These are phyloP conservation scores for Pseudopyricularia javanii DNA, from an alignment of 2,329 filamentous ascomycete species.

Conservation along the genomic window DNA sequence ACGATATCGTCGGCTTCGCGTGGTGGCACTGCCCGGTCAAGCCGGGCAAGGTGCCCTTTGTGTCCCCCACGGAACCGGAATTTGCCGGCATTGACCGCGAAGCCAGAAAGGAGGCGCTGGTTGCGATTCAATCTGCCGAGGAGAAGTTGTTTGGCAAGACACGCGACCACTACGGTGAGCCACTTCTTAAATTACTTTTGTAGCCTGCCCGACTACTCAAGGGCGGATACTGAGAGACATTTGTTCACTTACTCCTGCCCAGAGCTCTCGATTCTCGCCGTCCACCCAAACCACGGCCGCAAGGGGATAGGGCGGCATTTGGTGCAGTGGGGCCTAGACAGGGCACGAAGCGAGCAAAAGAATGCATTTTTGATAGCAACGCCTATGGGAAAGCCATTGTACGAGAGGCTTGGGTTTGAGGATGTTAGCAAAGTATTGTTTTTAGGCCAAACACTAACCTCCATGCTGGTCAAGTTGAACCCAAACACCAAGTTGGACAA, in stretches of 20 bases:
- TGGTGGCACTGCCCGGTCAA: slow-evolving; percentile 9
- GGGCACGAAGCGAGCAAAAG: slow-evolving; percentile 6
- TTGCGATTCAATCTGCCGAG: slow-evolving; percentile 3
- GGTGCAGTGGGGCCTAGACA: slow-evolving; percentile 10
- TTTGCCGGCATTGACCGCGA: slow-evolving; percentile 6
- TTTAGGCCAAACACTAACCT: not conserved
- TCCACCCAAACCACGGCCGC: slow-evolving; percentile 13
- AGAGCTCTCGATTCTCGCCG: slow-evolving; percentile 12
- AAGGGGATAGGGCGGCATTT: slow-evolving; percentile 14
- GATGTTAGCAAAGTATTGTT: slow-evolving; percentile 2
- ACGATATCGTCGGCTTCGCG: slow-evolving; percentile 8
- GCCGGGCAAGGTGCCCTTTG: not conserved
- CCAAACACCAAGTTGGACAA: no score
- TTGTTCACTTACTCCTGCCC: not conserved
- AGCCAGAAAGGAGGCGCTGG: slow-evolving; percentile 5
- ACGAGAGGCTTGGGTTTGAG: slow-evolving; percentile 11
- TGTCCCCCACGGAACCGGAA: slow-evolving; percentile 1
- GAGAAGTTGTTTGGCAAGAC: slow-evolving; percentile 7
- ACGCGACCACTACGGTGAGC: slow-evolving; percentile 3
- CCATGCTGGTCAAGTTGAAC: not conserved
- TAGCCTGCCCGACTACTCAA: no score
- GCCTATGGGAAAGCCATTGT: slow-evolving; percentile 10
- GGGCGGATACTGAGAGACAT: not conserved
- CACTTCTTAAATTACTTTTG: not conserved
- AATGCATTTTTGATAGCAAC: slow-evolving; percentile 10